Percentiles rank a stretch among this genome's conserved stretches.
Conservation (phyloP, 1,284 basidiomycete genomes). For the Leccinum pachyderme region DNA sequence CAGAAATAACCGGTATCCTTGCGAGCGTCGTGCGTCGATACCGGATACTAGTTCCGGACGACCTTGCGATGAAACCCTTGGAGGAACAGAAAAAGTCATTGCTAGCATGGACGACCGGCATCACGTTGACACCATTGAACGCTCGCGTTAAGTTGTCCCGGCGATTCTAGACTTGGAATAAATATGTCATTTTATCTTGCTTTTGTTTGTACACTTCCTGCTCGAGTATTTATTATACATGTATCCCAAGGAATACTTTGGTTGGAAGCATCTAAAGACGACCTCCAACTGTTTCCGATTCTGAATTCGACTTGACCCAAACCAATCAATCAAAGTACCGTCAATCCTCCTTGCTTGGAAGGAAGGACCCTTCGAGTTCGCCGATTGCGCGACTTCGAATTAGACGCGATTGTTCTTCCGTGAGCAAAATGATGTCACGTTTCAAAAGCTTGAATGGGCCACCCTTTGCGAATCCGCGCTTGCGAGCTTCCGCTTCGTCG, state of each 20-base stretch:
- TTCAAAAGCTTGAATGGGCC: slow-evolving; percentile 61
- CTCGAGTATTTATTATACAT: neutral
- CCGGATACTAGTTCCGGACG: slow-evolving; percentile 34
- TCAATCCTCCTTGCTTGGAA: slow-evolving; percentile 7
- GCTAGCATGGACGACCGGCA: slow-evolving; percentile 31
- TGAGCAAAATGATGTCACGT: slow-evolving; percentile 60
- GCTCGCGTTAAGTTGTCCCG: slow-evolving; percentile 22
- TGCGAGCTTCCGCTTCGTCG: slow-evolving; percentile 52
- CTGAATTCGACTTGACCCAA: neutral
- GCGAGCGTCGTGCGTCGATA: slow-evolving; percentile 31
- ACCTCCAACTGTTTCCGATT: neutral
- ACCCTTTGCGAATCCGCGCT: slow-evolving; percentile 60
- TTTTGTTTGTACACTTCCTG: neutral
- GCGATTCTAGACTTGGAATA: slow-evolving; percentile 10
- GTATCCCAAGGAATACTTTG: neutral
- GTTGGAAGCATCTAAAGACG: neutral
- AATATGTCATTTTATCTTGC: neutral
- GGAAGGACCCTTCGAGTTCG: slow-evolving; percentile 4
- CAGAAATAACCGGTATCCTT: slow-evolving; percentile 29
- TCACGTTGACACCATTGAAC: slow-evolving; percentile 33
- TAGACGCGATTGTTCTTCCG: slow-evolving; percentile 37
- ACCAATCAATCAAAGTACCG: neutral
- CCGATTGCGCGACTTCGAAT: slow-evolving; percentile 4
- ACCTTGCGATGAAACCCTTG: slow-evolving; percentile 25
- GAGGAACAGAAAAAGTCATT: slow-evolving; percentile 30